Percentiles rank a stretch among this genome's conserved stretches.
Evolutionary conservation across 768 basidiomycete species (phyloP).

Genomic region (Leucosporidium creatinivorum): DNA sequence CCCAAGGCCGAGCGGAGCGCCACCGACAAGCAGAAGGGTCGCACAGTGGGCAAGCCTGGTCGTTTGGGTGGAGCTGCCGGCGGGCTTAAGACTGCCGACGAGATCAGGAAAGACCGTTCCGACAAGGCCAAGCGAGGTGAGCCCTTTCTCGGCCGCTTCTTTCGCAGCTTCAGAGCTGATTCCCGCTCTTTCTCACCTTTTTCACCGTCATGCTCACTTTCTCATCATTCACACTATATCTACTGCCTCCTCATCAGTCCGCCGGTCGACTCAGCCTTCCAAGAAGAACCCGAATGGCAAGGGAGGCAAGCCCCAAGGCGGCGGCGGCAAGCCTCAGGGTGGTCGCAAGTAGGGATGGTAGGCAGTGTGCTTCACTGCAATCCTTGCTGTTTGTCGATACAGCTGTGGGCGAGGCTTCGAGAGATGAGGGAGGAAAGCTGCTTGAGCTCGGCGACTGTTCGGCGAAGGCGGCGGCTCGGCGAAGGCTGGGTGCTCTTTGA

Average conservation of each 20-base stretch:
- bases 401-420: no score
- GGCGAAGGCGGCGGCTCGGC: no score
- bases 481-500: no score
- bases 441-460: no score
- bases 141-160: no score
- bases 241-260: no score
- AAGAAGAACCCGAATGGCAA: slow-evolving; percentile 23
- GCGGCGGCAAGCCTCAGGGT: background rate
- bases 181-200: background rate
- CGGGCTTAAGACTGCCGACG: slow-evolving; percentile 78
- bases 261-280: slow-evolving; percentile 3
- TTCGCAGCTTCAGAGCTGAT: background rate
- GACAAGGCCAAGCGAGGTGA: slow-evolving; percentile 50
- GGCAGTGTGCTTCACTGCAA: no score
- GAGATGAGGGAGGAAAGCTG: no score
- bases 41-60: slow-evolving; percentile 59
- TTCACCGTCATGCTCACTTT: no score
- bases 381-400: no score
- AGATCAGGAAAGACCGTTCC: slow-evolving; percentile 72
- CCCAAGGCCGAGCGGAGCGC: slow-evolving; percentile 57
- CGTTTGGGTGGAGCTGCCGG: slow-evolving; percentile 57
- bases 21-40: slow-evolving; percentile 62
- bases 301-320: background rate
- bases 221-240: background rate
- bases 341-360: background rate